Percentiles rank a stretch among this genome's conserved stretches.
Evolutionary conservation across 495 filamentous ascomycete genomes (phyloP).

Genomic region (Rostrohypoxylon terebratum): DNA sequence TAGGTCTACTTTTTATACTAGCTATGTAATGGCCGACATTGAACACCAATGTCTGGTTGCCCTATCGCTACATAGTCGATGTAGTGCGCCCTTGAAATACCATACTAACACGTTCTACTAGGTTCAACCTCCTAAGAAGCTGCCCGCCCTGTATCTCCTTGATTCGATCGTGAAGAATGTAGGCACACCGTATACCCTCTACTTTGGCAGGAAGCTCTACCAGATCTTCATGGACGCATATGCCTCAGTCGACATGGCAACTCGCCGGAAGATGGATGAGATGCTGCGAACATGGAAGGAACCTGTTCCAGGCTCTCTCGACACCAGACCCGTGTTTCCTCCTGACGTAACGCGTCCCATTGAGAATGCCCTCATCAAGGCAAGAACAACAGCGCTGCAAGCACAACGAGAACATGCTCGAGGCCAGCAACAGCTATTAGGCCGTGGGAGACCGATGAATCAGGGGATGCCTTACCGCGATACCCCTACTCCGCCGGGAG

Average conservation of each 20-base stretch:
- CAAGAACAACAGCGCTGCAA: conserved; percentile 78
- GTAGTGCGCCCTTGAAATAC: not conserved
- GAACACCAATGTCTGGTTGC: not conserved
- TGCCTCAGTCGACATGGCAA: conserved; percentile 80
- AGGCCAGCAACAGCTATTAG: conserved; percentile 71
- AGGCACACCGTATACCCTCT: conserved; percentile 94
- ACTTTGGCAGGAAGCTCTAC: conserved; percentile 90
- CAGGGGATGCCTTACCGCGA: conserved; percentile 69
- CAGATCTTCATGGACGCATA: conserved; percentile 97
- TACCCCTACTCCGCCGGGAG: conserved; percentile 75
- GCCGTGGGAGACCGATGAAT: conserved; percentile 64
- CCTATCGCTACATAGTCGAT: not conserved
- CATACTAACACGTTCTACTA: conserved; percentile 57
- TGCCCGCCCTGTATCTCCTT: conserved; percentile 96
- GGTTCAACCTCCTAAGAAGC: conserved; percentile 85
- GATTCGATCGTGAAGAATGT: conserved; percentile 99
- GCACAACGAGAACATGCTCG: conserved; percentile 74
- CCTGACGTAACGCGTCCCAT: conserved; percentile 86
- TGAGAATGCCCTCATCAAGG: conserved; percentile 92
- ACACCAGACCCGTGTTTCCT: conserved; percentile 88
- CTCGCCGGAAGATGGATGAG: conserved; percentile 91
- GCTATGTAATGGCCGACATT: conserved; percentile 10
- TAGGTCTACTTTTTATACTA: conserved; percentile 63
- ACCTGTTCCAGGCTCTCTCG: conserved; percentile 90
- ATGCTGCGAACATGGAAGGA: conserved; percentile 99